Evolutionary conservation across 78 protist species (phyloP), one percentile per base, ranked within the genome.

Genomic region (Mantamonas sphyraenae): DNA sequence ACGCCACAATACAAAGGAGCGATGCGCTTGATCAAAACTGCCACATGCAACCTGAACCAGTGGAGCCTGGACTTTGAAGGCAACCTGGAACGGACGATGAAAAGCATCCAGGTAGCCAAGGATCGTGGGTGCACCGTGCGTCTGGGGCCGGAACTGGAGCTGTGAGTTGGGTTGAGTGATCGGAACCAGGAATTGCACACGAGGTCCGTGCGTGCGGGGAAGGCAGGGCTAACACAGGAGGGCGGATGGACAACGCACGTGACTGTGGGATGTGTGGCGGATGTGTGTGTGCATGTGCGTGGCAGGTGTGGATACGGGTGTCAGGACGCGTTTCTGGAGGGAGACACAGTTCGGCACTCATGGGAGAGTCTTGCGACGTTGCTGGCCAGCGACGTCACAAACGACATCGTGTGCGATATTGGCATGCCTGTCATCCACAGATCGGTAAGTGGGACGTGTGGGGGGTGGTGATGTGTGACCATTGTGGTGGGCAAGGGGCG

Each of bases 301-400:
- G n/a, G n/a, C n/a, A n/a, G n/a, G n/a, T n/a, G n/a, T n/a, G 91
- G 92, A 10, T 87, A 87, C 64, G 84, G 85, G 39, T 87, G 92
- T 68, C 81, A 79, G 37, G 95, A 90, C 66, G 85, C 76, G 38
- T 90, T 85, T 35, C 55, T 65, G 33, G 95, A 90, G 74, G 58
- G 30, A 22, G 95, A 90, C 74, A 87, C 92, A 33, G 14, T 63
- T 37, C 43, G 37, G 17, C 95, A 90, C 63, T 58, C 82, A n/a
- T 81, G 84, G 87, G 75, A 88, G 72, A 53, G n/a, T 24, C 47
- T 85, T 0, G 84, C 74, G 14, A 31, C 16, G 73, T 39, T 81
- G 28, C 26, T 85, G 14, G 14, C 0, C n/a, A 0, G 12, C 4
- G 62, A 20, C 30, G 47, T 3, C 2, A 69, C 85, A 1, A 56